Evolutionary conservation across 768 basidiomycete genomes (phyloP), one percentile per base, ranked within the genome.

Genomic region (Aureoboletus auriporus): DNA sequence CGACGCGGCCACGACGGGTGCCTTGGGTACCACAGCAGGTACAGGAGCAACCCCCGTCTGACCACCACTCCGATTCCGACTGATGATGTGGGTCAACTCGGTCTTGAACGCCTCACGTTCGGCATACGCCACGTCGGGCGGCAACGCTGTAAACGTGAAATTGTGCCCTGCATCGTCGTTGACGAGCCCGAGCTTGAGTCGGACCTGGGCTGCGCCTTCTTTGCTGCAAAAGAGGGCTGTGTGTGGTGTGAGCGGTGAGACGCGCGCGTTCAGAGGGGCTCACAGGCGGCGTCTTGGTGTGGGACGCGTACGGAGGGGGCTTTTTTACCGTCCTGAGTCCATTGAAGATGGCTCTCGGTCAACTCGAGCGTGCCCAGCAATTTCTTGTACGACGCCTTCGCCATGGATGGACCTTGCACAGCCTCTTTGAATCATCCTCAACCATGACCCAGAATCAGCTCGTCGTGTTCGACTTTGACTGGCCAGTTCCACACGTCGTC

Each of bases 381-480:
- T 74, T 93, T 94, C 72, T 93, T 93, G 82, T 86, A 93, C 51
- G 83, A 80, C 56, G 86, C 85, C 69, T 80, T 83, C 47, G 86
- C 88, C 62, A 81, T 78, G 66, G 80, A 71, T 75, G 82, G 79
- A 84, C 86, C 85, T 60, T 44, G 43, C n/a, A n/a, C n/a, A n/a
- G n/a, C n/a, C n/a, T n/a, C n/a, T n/a, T n/a, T n/a, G n/a, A n/a
- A n/a, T n/a, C n/a, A n/a, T n/a, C n/a, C n/a, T n/a, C n/a, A n/a
- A 12, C 30, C 30, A 9, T 12, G 30, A 56, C 64, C n/a, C 60
- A 65, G 33, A 76, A 72, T 52, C 89, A 93, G 61, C 84, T 97
- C 43, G 74, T 97, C 50, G 84, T 97, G 12, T 97, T 88, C 57
- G 95, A 99, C 68, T 99, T 97, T 71, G 95, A 99, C 77, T 98